Percentiles rank a stretch among this genome's conserved stretches.
Conservation (phyloP, 2,329 filamentous ascomycete species). For the Cryoendolithus antarcticus region DNA sequence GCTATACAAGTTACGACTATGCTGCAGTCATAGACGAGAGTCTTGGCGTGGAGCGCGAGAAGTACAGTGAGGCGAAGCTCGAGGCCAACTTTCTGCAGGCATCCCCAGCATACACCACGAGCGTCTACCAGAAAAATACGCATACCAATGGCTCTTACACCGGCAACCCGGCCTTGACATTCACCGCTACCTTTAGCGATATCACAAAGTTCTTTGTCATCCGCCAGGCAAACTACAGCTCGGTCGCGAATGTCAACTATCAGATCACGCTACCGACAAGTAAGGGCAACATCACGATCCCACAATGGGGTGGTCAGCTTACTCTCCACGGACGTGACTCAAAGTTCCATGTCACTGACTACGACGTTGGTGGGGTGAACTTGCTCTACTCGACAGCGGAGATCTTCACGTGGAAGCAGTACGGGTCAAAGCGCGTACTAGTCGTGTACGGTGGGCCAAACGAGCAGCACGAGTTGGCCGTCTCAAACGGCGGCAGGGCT, state of each 20-base stretch:
- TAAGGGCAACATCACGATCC: constrained; percentile 44
- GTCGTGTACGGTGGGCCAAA: constrained; percentile 51
- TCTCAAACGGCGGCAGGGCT: constrained; percentile 26
- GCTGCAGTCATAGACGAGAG: constrained; percentile 56
- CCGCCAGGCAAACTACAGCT: constrained; percentile 52
- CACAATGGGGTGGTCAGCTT: constrained; percentile 45
- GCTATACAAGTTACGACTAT: constrained; percentile 47
- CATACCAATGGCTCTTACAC: constrained; percentile 40
- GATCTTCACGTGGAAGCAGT: constrained; percentile 57
- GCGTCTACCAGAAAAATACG: constrained; percentile 39
- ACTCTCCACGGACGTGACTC: constrained; percentile 52
- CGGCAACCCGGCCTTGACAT: constrained; percentile 39
- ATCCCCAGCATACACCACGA: constrained; percentile 56
- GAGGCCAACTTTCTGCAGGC: constrained; percentile 63
- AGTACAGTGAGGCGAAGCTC: constrained; percentile 69
- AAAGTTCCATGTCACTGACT: constrained; percentile 55
- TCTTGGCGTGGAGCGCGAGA: constrained; percentile 55
- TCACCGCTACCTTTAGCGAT: constrained; percentile 50
- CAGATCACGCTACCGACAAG: constrained; percentile 50
- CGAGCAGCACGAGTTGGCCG: constrained; percentile 51
- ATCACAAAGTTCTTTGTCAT: constrained; percentile 51
- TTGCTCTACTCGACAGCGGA: constrained; percentile 59
- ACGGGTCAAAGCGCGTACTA: constrained; percentile 45
- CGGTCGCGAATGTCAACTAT: constrained; percentile 45
- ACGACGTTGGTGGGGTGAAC: constrained; percentile 45